These are phyloP conservation scores for Lichtheimia corymbifera DNA, from an alignment of 371 early-diverging fungal genomes.

Conservation along the genomic window DNA sequence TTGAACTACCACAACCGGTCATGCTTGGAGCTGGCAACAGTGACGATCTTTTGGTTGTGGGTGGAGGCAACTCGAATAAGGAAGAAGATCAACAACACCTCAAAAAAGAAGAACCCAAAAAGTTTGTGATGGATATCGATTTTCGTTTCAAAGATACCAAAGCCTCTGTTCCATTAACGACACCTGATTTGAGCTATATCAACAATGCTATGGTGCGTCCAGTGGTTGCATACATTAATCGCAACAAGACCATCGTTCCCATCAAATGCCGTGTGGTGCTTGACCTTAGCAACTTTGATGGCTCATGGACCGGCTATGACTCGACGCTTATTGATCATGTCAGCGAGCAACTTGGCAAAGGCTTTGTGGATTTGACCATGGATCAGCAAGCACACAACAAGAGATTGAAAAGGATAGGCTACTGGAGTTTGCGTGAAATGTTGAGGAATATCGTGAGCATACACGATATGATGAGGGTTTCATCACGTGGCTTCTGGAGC, in stretches of 20 bases:
- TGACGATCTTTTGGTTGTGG: constrained; percentile 44
- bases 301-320: constrained; percentile 90
- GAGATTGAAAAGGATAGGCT: constrained; percentile 84
- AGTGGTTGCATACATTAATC: constrained; percentile 93
- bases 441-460: constrained; percentile 70
- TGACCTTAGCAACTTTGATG: constrained; percentile 87
- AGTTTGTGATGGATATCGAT: constrained; percentile 69
- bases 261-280: constrained; percentile 79
- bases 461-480: constrained; percentile 83
- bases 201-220: constrained; percentile 88
- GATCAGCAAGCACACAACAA: constrained; percentile 86
- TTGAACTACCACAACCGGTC: constrained; percentile 64
- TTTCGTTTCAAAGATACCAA: constrained; percentile 88
- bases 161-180: constrained; percentile 82
- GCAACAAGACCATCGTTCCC: constrained; percentile 83
- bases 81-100: constrained; percentile 49
- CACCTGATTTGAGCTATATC: constrained; percentile 74
- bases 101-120: constrained; percentile 54
- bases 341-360: constrained; percentile 81
- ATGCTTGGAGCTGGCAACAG: constrained; percentile 56
- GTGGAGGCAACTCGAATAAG: constrained; percentile 24
- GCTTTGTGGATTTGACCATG: constrained; percentile 73
- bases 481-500: constrained; percentile 74
- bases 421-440: constrained; percentile 84
- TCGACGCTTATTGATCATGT: constrained; percentile 79